Conservation (phyloP, 2,329 filamentous ascomycete genomes). For the Pseudogymnoascus sp. region DNA sequence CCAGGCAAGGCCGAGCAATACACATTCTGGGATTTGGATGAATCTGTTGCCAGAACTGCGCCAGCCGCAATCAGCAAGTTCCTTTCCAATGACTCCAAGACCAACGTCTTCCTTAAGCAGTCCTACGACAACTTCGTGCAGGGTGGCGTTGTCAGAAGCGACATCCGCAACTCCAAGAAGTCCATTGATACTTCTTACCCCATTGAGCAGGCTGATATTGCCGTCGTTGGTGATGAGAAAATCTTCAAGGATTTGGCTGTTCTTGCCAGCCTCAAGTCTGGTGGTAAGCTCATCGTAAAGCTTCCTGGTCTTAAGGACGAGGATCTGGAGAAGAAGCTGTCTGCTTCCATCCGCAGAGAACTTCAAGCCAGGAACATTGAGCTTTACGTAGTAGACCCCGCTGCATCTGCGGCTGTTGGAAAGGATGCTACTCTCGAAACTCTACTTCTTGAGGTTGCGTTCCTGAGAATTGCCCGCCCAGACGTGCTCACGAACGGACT, state of each 20-base stretch:
- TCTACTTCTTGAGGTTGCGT: conserved; percentile 70
- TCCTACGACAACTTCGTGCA: conserved; percentile 57
- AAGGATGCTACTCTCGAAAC: conserved; percentile 54
- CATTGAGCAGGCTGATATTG: conserved; percentile 69
- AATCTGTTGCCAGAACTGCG: conserved; percentile 58
- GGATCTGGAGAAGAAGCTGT: conserved; percentile 80
- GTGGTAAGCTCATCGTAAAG: conserved; percentile 67
- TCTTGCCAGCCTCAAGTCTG: conserved; percentile 59
- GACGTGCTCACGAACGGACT: conserved; percentile 54
- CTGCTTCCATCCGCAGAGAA: conserved; percentile 60
- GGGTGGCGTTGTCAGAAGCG: conserved; percentile 76
- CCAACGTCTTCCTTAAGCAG: conserved; percentile 54
- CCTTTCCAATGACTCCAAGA: conserved; percentile 65
- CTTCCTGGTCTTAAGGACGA: conserved; percentile 77
- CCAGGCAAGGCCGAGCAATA: conserved; percentile 65
- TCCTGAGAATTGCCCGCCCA: conserved; percentile 69
- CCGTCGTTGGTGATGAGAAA: conserved; percentile 70
- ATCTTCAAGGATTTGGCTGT: conserved; percentile 73
- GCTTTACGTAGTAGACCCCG: conserved; percentile 69
- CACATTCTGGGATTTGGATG: conserved; percentile 86
- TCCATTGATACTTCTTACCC: conserved; percentile 79
- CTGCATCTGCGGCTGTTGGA: conserved; percentile 59
- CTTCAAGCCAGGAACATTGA: conserved; percentile 63
- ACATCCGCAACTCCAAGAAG: conserved; percentile 76
- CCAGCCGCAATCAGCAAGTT: conserved; percentile 52